phyloP scores from a whole-genome alignment of 2,329 filamentous ascomycete genomes.

The Dactylellina drechsleri region DNA sequence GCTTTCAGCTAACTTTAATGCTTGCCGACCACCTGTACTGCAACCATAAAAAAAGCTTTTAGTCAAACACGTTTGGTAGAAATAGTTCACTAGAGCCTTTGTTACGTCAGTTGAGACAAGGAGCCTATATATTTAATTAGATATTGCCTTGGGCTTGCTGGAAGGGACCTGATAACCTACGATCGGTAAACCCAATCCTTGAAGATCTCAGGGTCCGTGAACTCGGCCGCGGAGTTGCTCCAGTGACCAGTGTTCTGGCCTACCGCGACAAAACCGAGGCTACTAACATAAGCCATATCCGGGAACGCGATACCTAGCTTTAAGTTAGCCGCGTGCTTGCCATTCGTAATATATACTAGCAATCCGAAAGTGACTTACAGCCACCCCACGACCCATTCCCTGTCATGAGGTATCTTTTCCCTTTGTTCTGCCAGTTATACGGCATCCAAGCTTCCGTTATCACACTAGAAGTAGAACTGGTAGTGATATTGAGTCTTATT shows the following conservation, averaged over 20 bases:
- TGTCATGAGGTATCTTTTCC: constrained; percentile 8
- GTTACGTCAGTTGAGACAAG: constrained; percentile 9
- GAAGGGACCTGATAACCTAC: constrained; percentile 8
- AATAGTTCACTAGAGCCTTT: constrained; percentile 20
- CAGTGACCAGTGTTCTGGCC: constrained; percentile 44
- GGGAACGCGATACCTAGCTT: constrained; percentile 6
- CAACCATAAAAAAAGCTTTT: constrained; percentile 66
- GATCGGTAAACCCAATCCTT: constrained; percentile 51
- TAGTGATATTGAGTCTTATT: constrained; percentile 12
- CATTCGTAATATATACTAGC: not conserved
- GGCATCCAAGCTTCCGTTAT: constrained; percentile 35
- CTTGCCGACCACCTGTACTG: constrained; percentile 65
- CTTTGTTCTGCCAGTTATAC: constrained; percentile 16
- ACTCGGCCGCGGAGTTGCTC: constrained; percentile 7
- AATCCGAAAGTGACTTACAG: not conserved
- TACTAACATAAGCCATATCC: constrained; percentile 23
- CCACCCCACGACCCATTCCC: constrained; percentile 5
- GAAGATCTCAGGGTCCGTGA: constrained; percentile 30
- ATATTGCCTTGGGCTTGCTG: not conserved
- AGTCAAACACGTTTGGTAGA: constrained; percentile 18
- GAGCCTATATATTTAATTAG: not conserved
- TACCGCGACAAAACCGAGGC: constrained; percentile 37
- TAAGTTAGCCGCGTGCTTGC: not conserved
- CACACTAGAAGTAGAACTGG: constrained; percentile 19
- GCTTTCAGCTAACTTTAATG: constrained; percentile 63